Evolutionary conservation across 768 basidiomycete genomes (phyloP).

Genomic region (Lyophyllum semitale): DNA sequence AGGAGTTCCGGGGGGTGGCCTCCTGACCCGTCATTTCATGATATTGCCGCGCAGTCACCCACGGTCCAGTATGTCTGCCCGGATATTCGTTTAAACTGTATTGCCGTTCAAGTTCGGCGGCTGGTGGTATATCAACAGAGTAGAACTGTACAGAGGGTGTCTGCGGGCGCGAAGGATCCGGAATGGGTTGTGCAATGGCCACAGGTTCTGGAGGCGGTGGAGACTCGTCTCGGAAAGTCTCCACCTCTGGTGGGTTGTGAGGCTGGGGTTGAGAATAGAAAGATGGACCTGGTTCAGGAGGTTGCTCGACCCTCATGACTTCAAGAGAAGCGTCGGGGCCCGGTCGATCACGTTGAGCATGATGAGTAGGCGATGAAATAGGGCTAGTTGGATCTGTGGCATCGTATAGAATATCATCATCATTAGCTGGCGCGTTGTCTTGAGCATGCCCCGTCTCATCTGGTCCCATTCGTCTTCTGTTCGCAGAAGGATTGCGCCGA

Average conservation of each 20-base stretch:
- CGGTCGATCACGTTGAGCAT: not conserved
- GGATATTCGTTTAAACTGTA: conserved; percentile 19
- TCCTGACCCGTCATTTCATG: conserved; percentile 24
- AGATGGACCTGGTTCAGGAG: not conserved
- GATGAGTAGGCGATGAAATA: conserved; percentile 12
- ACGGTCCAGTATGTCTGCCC: conserved; percentile 26
- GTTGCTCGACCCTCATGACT: conserved; percentile 2
- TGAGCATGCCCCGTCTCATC: not conserved
- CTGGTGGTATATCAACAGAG: conserved; percentile 32
- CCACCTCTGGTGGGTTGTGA: conserved; percentile 3
- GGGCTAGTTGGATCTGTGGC: conserved; percentile 1
- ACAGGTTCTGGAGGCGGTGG: conserved; percentile 3
- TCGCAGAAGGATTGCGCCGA: not conserved
- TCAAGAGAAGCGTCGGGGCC: not conserved
- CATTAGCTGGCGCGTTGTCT: not conserved
- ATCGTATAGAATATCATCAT: not conserved
- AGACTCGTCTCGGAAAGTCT: not conserved
- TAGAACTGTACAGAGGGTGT: conserved; percentile 31
- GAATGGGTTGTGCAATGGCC: not conserved
- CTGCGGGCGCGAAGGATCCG: not conserved
- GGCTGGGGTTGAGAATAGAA: conserved; percentile 1
- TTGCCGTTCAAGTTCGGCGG: conserved; percentile 26
- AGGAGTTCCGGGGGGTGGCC: conserved; percentile 10
- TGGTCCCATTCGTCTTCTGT: not conserved
- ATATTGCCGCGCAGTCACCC: conserved; percentile 40